Evolutionary conservation across 305 asterid genomes (phyloP), one percentile per base, ranked within the genome.

Genomic region (Petunia hybrid): DNA sequence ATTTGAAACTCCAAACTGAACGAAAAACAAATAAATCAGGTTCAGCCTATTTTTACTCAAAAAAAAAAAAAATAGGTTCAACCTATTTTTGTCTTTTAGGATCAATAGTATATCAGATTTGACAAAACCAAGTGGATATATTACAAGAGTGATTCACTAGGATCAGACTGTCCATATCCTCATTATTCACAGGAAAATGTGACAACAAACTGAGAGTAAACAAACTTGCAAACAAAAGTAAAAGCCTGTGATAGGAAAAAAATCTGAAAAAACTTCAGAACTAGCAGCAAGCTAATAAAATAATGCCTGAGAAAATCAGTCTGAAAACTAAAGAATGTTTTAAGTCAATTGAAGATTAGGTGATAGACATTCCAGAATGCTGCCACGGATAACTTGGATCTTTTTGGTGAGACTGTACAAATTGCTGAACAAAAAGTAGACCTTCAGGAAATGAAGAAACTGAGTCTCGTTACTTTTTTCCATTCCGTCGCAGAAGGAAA

Each of bases 1-100:
- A 71, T 71, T 48, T 31, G 77, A 39, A 31, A 10, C 43, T 35
- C 77, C 61, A 71, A 71, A 71, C 62, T 71, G 78, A 35, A 71
- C 46, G 78, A 71, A 51, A 71, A 48, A 48, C 6, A 1, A 48
- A 13, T 12, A 71, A 70, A 45, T 22, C 59, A 70, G 22, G 77
- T 46, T 70, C 16, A 48, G 6, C 62, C 46, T 71, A 61, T 31
- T 51, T 51, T 51, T 3, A 45, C 31, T 22, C 31, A 71, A 51
- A 71, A 48, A 48, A 3, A 1, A 48, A 13, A 5, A 71, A 70
- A 45, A 8, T 41, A 70, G 22, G 77, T 46, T 70, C 16, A 48
- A 35, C 62, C 46, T 71, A 61, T 31, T 51, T 51, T 51, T 9
- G 46, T 22, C 31, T 22, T 22, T 22, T 22, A 22, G 31, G 31